Evolutionary conservation across 208 protist genomes (phyloP), one percentile per base, ranked within the genome.

Genomic region (Trypanosoma caninum): DNA sequence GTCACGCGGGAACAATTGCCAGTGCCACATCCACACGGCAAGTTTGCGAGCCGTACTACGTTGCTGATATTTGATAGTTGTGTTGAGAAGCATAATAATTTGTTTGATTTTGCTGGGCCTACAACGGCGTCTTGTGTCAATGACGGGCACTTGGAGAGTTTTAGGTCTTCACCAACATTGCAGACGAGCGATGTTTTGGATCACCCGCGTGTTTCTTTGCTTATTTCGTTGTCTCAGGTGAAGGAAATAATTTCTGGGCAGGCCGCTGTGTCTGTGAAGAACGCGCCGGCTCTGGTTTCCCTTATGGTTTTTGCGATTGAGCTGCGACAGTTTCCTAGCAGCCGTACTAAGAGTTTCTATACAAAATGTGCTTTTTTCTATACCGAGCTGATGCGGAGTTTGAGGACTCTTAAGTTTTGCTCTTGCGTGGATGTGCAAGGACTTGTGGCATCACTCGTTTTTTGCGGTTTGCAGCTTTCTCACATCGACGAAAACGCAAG

Each of bases 391-490:
- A 69, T 69, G 64, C 53, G 30, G 37, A 54, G 38, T 18, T 37
- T 69, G 9, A 46, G 25, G 13, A 63, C 20, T n/a, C 52, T 86
- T 20, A 56, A 37, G 41, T 86, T 89, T 52, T 40, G 61, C 22
- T 44, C 59, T 18, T 76, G 72, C 13, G 69, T 94, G 41, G 82
- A 78, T 51, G 67, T 86, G 45, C 73, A 85, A 53, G 81, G 78
- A 41, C 86, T 94, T 58, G 74, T 84, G 10, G 80, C 87, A 11
- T 71, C 83, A 2, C 72, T 94, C 7, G 78, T 89, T 30, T 82
- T 77, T 40, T 94, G 87, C 51, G 81, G 81, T 35, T 59, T 94
- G 45, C 75, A 86, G 60, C 69, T 94, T 48, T 72, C 78, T n/a
- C 45, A 50, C 7, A 54, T 69, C 30, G 71, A 71, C 1, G 75